Evolutionary conservation across 2,329 filamentous ascomycete genomes (phyloP).

Genomic region (Chaetomium sp.): DNA sequence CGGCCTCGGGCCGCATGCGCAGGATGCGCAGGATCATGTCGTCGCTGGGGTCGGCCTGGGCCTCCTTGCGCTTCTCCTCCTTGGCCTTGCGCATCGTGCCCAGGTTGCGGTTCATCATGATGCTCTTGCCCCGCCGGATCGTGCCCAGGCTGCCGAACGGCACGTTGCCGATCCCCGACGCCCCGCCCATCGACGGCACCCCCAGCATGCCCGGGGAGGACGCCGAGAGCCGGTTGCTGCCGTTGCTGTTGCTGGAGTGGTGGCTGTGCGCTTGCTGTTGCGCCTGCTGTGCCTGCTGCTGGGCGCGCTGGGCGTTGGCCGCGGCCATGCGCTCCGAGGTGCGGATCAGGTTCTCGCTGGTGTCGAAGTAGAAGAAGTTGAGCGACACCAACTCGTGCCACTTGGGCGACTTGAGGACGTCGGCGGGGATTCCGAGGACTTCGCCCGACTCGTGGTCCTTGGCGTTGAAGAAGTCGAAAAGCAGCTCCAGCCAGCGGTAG

Average conservation of each 20-base stretch:
- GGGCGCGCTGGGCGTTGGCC: slow-evolving; percentile 73
- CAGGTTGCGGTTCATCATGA: slow-evolving; percentile 92
- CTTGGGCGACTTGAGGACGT: slow-evolving; percentile 94
- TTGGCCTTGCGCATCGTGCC: slow-evolving; percentile 96
- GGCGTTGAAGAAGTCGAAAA: slow-evolving; percentile 95
- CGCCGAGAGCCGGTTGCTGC: background rate
- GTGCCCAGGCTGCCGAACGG: slow-evolving; percentile 68
- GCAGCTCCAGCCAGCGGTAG: slow-evolving; percentile 87
- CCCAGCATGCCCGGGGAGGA: slow-evolving; percentile 40
- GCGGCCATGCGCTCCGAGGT: slow-evolving; percentile 97
- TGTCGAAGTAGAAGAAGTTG: slow-evolving; percentile 98
- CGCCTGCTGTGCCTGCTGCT: slow-evolving; percentile 69
- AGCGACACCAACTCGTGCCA: slow-evolving; percentile 96
- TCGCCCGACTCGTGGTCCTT: slow-evolving; percentile 72
- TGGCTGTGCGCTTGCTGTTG: slow-evolving; percentile 41
- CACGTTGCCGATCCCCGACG: slow-evolving; percentile 48
- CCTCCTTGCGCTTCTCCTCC: slow-evolving; percentile 92
- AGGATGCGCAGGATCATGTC: slow-evolving; percentile 97
- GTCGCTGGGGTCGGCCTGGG: slow-evolving; percentile 93
- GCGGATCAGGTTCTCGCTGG: slow-evolving; percentile 85
- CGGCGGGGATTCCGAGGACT: slow-evolving; percentile 83
- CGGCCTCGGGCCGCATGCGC: slow-evolving; percentile 90
- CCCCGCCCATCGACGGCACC: slow-evolving; percentile 50
- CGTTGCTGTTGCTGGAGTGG: slow-evolving; percentile 53
- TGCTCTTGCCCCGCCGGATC: slow-evolving; percentile 70